Evolutionary conservation across 2,329 filamentous ascomycete species (phyloP).

Genomic region (Arthrobotrys entomopaga): DNA sequence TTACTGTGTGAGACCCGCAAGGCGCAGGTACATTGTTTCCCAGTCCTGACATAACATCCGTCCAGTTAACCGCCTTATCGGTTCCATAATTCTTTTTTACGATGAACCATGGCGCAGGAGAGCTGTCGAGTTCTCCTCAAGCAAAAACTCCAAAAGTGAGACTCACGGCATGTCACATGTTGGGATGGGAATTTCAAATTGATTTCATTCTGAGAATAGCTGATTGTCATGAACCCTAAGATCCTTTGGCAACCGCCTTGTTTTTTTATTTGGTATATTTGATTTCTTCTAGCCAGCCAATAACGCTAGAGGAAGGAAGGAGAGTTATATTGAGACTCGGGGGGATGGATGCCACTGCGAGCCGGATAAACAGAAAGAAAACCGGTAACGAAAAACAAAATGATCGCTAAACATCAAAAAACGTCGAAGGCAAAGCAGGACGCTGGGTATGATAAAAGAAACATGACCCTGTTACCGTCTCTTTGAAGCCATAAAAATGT

Average conservation of each 20-base stretch:
- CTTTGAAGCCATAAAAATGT: conserved; percentile 15
- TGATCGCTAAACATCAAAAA: conserved; percentile 44
- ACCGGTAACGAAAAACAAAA: conserved; percentile 15
- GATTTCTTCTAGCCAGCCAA: conserved; percentile 6
- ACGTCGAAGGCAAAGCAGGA: conserved; percentile 4
- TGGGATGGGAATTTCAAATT: conserved; percentile 11
- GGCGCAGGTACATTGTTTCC: conserved; percentile 17
- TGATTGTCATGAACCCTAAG: conserved; percentile 16
- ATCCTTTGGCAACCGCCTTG: conserved; percentile 22
- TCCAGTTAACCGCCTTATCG: background rate
- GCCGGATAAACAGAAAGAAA: conserved; percentile 26
- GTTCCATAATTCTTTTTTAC: background rate
- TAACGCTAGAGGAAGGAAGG: conserved; percentile 11
- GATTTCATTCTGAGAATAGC: conserved; percentile 31
- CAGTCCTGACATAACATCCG: background rate
- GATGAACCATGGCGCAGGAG: background rate
- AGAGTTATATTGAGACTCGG: conserved; percentile 19
- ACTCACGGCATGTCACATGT: conserved; percentile 8
- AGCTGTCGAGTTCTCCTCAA: background rate
- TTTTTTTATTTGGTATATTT: conserved; percentile 13
- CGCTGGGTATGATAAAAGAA: conserved; percentile 24
- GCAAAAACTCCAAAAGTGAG: conserved; percentile 16
- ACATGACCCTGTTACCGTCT: conserved; percentile 24
- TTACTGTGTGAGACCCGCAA: conserved; percentile 24
- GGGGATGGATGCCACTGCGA: conserved; percentile 20